Base-by-base conservation (phyloP, 495 filamentous ascomycete species). In the Hypoxylon lenormandii region DNA sequence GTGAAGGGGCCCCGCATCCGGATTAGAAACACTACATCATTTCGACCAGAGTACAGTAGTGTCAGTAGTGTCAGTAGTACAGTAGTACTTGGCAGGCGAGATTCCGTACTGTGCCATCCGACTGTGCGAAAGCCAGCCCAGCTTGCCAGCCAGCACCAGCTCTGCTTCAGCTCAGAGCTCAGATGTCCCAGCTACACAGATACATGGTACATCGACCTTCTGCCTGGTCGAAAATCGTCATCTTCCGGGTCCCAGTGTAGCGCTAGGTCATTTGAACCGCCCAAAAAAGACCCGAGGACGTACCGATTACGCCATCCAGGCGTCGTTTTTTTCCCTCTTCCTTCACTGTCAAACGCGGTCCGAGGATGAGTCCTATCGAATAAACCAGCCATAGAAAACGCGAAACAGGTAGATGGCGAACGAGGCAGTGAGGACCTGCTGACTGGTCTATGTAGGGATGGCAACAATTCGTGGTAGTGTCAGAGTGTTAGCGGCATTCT, bases 221-320 rank as follows among this genome's bases (percentile, higher is more conserved):
- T 51, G 13, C 48, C 13, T 51, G 37, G 33, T 61, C 40, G 33
- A 66, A 26, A 70, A 65, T 71, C 68, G 68, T 71, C 62, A 66
- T 71, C 33, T 63, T 70, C 54, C 66, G 21, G 57, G 58, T 40
- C n/a, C 37, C 26, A 13, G 28, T 45, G 42, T 22, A 53, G 64
- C 64, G 56, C 51, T 48, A 53, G 36, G 60, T 50, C 57, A 54
- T 62, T 63, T 63, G 62, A 71, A 71, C 61, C 68, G 26, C 42
- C 28, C 33, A 59, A 28, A 63, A 71, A 66, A 63, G 58, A 66
- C 42, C 68, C 68, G 62, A 71, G 62, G 16, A 54, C 58, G 42
- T 66, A 59, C 62, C 57, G 68, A 71, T 71, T 71, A 71, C 68
- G 68, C 68, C 68, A 71, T 71, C 57, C 26, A 23, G 37, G n/a